Evolutionary conservation across 768 basidiomycete species (phyloP).

Genomic region (Tylopilus plumbeoviolaceoides): DNA sequence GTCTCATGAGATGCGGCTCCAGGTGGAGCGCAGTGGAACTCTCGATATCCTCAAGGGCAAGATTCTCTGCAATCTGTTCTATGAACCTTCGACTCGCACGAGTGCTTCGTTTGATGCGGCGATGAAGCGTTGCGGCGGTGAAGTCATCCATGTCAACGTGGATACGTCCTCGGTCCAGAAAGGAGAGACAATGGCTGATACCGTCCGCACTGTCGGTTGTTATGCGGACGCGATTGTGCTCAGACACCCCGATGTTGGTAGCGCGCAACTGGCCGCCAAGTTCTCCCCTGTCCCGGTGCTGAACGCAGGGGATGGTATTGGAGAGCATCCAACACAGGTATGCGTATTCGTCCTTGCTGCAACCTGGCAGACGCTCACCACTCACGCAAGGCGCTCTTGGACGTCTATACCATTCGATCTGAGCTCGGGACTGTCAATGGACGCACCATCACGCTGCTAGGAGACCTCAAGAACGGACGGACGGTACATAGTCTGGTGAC

Average conservation of each 20-base stretch:
- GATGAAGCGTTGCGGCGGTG: constrained; percentile 97
- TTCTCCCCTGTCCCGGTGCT: constrained; percentile 93
- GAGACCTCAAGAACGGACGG: constrained; percentile 96
- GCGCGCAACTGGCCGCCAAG: constrained; percentile 93
- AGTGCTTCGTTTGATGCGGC: constrained; percentile 96
- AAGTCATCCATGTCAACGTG: constrained; percentile 81
- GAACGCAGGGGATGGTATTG: constrained; percentile 96
- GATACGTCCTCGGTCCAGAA: constrained; percentile 88
- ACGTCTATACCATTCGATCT: constrained; percentile 93
- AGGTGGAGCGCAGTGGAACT: constrained; percentile 86
- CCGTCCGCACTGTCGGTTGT: constrained; percentile 89
- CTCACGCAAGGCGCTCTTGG: constrained; percentile 61
- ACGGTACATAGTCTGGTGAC: constrained; percentile 96
- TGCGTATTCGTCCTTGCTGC: constrained; percentile 15
- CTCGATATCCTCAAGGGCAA: constrained; percentile 89
- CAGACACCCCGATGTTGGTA: constrained; percentile 91
- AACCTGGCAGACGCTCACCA: neutral
- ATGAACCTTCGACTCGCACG: constrained; percentile 95
- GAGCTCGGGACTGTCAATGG: constrained; percentile 98
- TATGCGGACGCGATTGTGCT: constrained; percentile 94
- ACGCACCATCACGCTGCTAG: constrained; percentile 85
- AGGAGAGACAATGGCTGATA: constrained; percentile 91
- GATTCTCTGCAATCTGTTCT: constrained; percentile 90
- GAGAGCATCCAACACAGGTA: constrained; percentile 96
- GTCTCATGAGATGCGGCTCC: constrained; percentile 94